phyloP scores from a whole-genome alignment of 108 stramenopile species.

The Nitzschia palea region DNA sequence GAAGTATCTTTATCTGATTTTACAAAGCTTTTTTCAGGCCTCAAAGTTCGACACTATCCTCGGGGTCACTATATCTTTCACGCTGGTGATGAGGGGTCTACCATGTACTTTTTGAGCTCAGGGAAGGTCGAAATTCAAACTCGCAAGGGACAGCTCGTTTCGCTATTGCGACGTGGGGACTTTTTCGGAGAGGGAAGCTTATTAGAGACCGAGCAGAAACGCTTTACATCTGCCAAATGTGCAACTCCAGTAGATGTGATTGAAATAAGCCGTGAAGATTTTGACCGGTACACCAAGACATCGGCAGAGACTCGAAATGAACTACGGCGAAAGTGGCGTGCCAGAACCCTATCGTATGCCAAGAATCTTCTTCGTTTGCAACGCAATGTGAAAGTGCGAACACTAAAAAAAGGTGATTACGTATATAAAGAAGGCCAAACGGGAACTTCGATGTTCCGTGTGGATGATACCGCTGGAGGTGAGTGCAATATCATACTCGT shows the following conservation, averaged over 20 bases:
- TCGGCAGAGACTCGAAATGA: constrained; percentile 41
- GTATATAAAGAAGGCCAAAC: constrained; percentile 72
- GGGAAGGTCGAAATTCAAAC: constrained; percentile 82
- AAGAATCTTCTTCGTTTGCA: constrained; percentile 69
- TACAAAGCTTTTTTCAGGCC: constrained; percentile 58
- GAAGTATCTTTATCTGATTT: constrained; percentile 68
- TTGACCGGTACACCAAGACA: constrained; percentile 54
- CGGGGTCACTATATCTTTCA: constrained; percentile 78
- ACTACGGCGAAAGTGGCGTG: constrained; percentile 59
- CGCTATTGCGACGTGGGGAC: constrained; percentile 68
- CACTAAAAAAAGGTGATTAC: constrained; percentile 57
- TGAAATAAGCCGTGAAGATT: constrained; percentile 64
- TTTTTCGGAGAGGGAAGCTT: constrained; percentile 85
- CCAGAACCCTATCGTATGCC: constrained; percentile 52
- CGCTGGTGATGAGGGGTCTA: constrained; percentile 75
- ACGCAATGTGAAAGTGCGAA: constrained; percentile 45
- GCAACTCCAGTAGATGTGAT: constrained; percentile 77
- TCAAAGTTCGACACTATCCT: constrained; percentile 69
- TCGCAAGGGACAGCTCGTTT: constrained; percentile 68
- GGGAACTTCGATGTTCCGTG: constrained; percentile 66
- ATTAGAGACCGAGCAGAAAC: constrained; percentile 42
- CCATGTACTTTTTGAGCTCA: constrained; percentile 86
- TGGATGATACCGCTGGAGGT: constrained; percentile 58
- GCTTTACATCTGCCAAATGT: constrained; percentile 69
- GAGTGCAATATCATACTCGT: constrained; percentile 3